Evolutionary conservation across 1,139 yeast genomes (phyloP).

Genomic region (Saccharomycopsis phalli): DNA sequence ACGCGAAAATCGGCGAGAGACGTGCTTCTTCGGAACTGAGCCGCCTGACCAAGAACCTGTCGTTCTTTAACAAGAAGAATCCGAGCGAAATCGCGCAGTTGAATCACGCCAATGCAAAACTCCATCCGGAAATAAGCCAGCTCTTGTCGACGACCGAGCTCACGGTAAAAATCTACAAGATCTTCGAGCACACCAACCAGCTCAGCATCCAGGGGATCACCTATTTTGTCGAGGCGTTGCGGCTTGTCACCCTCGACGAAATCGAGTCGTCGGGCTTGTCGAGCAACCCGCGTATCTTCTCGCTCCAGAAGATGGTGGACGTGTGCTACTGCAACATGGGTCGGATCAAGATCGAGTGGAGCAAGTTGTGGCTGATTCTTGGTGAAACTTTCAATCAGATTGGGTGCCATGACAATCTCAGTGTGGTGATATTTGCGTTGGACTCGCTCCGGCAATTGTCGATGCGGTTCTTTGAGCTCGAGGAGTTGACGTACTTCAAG

Average conservation of each 20-base stretch:
- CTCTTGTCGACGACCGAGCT: constrained; percentile 66
- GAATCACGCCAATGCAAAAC: constrained; percentile 41
- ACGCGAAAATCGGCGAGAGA: constrained; percentile 51
- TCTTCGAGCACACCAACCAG: constrained; percentile 75
- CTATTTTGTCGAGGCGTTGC: constrained; percentile 77
- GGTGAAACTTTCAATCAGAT: constrained; percentile 82
- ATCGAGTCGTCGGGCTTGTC: constrained; percentile 82
- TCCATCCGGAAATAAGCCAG: constrained; percentile 47
- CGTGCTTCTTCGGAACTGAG: constrained; percentile 50
- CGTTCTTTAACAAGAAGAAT: constrained; percentile 32
- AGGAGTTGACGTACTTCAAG: constrained; percentile 89
- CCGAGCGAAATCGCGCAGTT: constrained; percentile 40
- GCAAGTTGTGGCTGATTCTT: constrained; percentile 90
- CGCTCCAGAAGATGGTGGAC: constrained; percentile 91
- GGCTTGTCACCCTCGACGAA: constrained; percentile 84
- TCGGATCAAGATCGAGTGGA: constrained; percentile 94
- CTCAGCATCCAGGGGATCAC: constrained; percentile 79
- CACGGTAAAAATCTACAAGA: constrained; percentile 77
- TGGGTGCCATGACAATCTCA: constrained; percentile 69
- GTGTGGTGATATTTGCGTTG: constrained; percentile 81
- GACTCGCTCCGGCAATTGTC: constrained; percentile 92
- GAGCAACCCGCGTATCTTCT: constrained; percentile 79
- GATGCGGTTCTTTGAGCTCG: constrained; percentile 85
- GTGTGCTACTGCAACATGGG: constrained; percentile 96
- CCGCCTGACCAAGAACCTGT: constrained; percentile 29